Base-by-base conservation (phyloP, 2,329 filamentous ascomycete genomes). In the Berkeleyomyces basicola region DNA sequence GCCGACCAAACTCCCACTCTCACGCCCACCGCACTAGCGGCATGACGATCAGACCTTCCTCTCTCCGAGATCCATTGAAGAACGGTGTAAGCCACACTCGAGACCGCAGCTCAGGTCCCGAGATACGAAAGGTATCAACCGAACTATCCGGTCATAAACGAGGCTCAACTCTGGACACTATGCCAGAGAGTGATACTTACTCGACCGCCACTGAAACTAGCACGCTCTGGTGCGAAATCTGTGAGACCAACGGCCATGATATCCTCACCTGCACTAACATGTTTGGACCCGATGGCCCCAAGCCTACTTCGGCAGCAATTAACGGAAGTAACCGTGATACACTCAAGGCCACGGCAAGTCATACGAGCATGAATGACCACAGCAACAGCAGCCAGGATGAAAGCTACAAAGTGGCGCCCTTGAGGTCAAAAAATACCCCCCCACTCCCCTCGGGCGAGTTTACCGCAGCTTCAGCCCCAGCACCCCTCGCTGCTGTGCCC, bases 251-350 rank as follows among this genome's bases (percentile, higher is more conserved):
- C 57, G 91, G 92, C 14, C 92, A 97, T 70, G 92, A 97, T 69
- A 96, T 97, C 65, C 78, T 97, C 63, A 95, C 88, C 31, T 97
- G 92, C 78, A 90, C 88, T 61, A 92, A 90, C 72, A 93, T 96
- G 85, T 92, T 88, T 72, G 84, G 80, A 2, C 71, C 76, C 6
- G 75, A 75, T 36, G 71, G 72, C 42, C 67, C 67, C 60, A 74
- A 74, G 68, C 67, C 67, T 65, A 69, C 70, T 49, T 69, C 51
- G 3, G 43, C 42, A 23, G 44, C 59, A 1, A 39, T n/a, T 5
- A 23, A 59, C 46, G 47, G 59, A 36, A 61, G 42, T n/a, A 65
- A 65, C 60, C 44, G 66, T 64, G 23, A 65, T 66, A 53, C 68
- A 11, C 47, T 62, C 33, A 63, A 63, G 40, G 63, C 60, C 31